phyloP scores from a whole-genome alignment of 192 early-diverging fungal genomes.

The Gamsiella multidivaricata region DNA sequence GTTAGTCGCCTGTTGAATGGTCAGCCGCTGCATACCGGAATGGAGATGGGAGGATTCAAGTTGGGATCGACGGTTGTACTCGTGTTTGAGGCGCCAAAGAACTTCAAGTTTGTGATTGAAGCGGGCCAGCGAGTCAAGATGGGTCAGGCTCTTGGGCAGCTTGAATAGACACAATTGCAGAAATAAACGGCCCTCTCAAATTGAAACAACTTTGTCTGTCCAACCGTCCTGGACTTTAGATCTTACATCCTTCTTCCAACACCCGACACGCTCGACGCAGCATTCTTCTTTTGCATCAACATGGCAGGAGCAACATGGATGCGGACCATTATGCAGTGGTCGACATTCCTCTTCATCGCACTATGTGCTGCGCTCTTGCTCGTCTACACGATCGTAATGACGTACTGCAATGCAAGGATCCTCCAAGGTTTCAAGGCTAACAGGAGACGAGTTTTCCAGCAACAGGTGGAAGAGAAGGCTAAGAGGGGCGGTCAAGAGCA shows the following conservation, averaged over 20 bases:
- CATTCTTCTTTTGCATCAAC: conserved; percentile 3
- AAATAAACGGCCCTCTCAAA: too few relatives aligned
- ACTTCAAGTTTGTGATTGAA: conserved; percentile 81
- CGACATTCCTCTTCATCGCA: conserved; percentile 6
- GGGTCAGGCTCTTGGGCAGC: conserved; percentile 81
- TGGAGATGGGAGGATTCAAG: conserved; percentile 96
- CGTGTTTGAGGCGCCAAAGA: conserved; percentile 93
- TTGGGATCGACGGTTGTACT: conserved; percentile 96
- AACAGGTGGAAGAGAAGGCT: conserved; percentile 11
- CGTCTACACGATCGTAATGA: conserved; percentile 24
- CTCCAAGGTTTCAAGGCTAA: conserved; percentile 24
- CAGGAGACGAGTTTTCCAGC: conserved; percentile 33
- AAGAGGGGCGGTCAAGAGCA: neutral
- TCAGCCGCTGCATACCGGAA: conserved; percentile 76
- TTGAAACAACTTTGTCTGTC: too few relatives aligned
- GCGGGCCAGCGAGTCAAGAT: conserved; percentile 82
- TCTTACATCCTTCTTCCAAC: too few relatives aligned
- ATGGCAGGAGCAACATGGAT: conserved; percentile 8
- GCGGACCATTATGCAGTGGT: conserved; percentile 1
- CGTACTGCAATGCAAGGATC: conserved; percentile 33
- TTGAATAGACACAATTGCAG: conserved; percentile 37
- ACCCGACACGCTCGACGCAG: neutral
- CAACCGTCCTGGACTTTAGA: too few relatives aligned
- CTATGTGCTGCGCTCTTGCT: neutral
- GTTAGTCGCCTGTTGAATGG: conserved; percentile 71